A percentile compares a stretch with the other conserved stretches of the same genome.
phyloP scores from a whole-genome alignment of 2,329 filamentous ascomycete species.

The Hymenotorrendiella dingleyae region DNA sequence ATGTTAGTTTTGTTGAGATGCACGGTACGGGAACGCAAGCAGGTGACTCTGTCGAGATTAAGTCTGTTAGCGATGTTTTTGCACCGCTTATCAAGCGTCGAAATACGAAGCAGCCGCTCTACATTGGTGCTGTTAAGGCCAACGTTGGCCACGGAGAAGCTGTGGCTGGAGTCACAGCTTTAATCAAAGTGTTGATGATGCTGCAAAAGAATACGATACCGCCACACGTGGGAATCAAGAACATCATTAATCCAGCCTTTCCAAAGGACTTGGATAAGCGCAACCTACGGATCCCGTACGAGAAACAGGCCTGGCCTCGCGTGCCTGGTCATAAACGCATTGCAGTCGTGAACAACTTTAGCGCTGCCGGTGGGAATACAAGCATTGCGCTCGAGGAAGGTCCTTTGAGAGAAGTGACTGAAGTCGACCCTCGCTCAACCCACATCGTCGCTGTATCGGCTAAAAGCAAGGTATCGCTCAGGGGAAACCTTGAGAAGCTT shows the following conservation, averaged over 20 bases:
- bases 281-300: conserved; percentile 39
- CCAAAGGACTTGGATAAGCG: conserved; percentile 36
- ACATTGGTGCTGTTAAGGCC: conserved; percentile 35
- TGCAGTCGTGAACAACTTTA: conserved; percentile 47
- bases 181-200: conserved; percentile 26
- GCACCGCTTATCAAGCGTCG: conserved; percentile 45
- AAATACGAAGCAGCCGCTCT: conserved; percentile 20
- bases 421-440: conserved; percentile 33
- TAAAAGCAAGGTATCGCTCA: conserved; percentile 3
- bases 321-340: conserved; percentile 33
- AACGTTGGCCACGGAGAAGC: conserved; percentile 29
- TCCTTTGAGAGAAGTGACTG: conserved; percentile 24
- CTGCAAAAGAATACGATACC: conserved; percentile 21
- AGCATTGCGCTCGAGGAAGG: conserved; percentile 17
- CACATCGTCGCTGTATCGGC: conserved; percentile 44
- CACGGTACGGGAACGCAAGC: conserved; percentile 83
- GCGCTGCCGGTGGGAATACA: conserved; percentile 20
- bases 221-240: conserved; percentile 20
- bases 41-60: too few species aligned
- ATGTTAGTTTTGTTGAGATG: conserved; percentile 79
- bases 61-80: too few species aligned
- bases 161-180: conserved; percentile 21
- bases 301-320: background rate
- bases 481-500: conserved; percentile 6
- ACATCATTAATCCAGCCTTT: conserved; percentile 24